Conservation (phyloP, 2,329 filamentous ascomycete genomes). For the Hymenoscyphus infarciens region DNA sequence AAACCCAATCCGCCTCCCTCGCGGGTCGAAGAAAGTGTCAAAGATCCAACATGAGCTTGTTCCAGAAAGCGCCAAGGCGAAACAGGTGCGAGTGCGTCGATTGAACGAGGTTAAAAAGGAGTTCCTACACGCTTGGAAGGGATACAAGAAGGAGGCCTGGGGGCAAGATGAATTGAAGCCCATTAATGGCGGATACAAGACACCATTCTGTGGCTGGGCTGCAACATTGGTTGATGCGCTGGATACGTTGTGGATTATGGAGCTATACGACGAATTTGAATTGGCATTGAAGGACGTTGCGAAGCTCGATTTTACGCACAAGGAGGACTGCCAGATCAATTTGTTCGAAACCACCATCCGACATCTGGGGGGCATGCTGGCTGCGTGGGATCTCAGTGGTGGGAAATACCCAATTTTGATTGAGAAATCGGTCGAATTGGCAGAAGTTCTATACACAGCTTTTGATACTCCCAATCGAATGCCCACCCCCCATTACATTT, state of each 20-base stretch:
- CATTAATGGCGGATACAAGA: constrained; percentile 59
- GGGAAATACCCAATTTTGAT: constrained; percentile 30
- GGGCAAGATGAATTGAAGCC: constrained; percentile 84
- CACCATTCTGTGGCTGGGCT: constrained; percentile 92
- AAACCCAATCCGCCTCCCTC: constrained; percentile 22
- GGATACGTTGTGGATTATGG: constrained; percentile 87
- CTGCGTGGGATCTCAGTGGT: constrained; percentile 37
- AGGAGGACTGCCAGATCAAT: constrained; percentile 33
- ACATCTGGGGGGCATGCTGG: constrained; percentile 38
- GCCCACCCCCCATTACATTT: constrained; percentile 36
- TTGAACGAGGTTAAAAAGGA: constrained; percentile 23
- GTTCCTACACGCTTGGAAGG: constrained; percentile 58
- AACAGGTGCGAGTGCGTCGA: constrained; percentile 18
- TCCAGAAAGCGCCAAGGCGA: constrained; percentile 18
- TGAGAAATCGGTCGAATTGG: constrained; percentile 34
- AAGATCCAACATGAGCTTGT: constrained; percentile 27
- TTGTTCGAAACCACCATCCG: constrained; percentile 41
- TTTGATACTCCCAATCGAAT: constrained; percentile 55
- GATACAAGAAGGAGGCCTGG: constrained; percentile 80
- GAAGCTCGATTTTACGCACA: constrained; percentile 48
- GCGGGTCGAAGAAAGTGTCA: constrained; percentile 22
- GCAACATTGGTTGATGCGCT: constrained; percentile 79
- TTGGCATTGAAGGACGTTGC: constrained; percentile 66
- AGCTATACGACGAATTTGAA: constrained; percentile 71
- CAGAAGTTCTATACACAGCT: constrained; percentile 34